Base-by-base conservation (phyloP, 2,329 filamentous ascomycete genomes). In the Clarireedia sp. region DNA sequence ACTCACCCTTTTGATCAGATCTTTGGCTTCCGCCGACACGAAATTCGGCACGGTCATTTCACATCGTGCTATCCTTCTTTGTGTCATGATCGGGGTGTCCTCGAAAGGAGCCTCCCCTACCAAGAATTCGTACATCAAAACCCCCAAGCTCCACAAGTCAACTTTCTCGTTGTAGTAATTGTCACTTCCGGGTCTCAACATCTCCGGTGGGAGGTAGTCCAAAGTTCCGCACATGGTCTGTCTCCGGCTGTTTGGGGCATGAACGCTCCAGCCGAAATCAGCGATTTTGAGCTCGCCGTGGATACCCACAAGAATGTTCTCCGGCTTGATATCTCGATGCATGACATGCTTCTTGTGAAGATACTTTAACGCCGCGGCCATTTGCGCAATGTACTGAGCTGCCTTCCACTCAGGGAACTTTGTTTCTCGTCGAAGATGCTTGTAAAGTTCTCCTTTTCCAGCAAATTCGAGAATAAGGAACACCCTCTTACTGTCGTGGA, bases 261-360 rank as follows among this genome's bases (percentile, higher is more conserved):
- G 94, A 3, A 97, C 94, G 69, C 89, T 95, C 94, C 94, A 99
- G 49, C 94, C 92, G 68, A 97, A 99, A 72, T 99, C 94, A 4
- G 90, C 95, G 67, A 99, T 91, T 73, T 99, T 99, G 75, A 99
- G 91, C 76, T 99, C 94, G 62, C 91, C 94, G 69, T 97, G 92
- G 58, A 97, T 90, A 14, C 92, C 92, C 29, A 97, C 86, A 21
- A 97, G 80, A 61, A 97, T 97, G 67, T 97, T 97, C 73, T 97
- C 91, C 2, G 91, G 91, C 76, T 97, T 97, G 75, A 97, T 97
- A 66, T 97, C 91, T 57, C 91, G 82, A 73, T 97, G 92, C 75
- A 97, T 97, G 64, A 97, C 89, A 71, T 96, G 90, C 76, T 97
- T 97, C 70, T 90, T 90, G 76, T 96, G 91, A 46, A 96, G 80